Conservation (phyloP, 2,329 filamentous ascomycete species). For the Periconia sp. region DNA sequence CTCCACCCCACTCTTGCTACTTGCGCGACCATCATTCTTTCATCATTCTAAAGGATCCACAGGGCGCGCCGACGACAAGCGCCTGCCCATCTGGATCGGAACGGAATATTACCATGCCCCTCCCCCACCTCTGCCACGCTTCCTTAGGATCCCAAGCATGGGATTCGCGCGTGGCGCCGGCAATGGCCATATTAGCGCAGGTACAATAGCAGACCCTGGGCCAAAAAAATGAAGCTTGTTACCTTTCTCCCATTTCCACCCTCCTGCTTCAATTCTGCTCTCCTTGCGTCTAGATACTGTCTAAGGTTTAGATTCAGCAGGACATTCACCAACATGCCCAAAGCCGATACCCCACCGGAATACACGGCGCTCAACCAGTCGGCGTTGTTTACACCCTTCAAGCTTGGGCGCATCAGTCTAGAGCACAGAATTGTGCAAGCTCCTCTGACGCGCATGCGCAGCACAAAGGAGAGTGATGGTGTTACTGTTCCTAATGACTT, state of each 20-base stretch:
- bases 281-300: not conserved
- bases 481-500: conserved; percentile 55
- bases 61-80: too few species aligned
- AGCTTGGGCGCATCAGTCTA: conserved; percentile 41
- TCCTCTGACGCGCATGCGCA: conserved; percentile 52
- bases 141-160: conserved; percentile 30
- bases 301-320: conserved; percentile 1
- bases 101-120: conserved; percentile 6
- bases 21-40: conserved; percentile 9
- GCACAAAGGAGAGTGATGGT: conserved; percentile 55
- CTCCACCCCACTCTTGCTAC: conserved; percentile 30
- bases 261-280: not conserved
- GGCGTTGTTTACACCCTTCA: conserved; percentile 38
- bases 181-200: conserved; percentile 25
- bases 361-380: conserved; percentile 40
- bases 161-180: conserved; percentile 18
- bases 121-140: conserved; percentile 38
- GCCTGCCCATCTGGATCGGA: conserved; percentile 5
- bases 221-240: conserved; percentile 13
- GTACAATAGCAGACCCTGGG: conserved; percentile 33
- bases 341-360: conserved; percentile 34
- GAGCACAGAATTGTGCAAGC: conserved; percentile 49
- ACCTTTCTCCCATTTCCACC: conserved; percentile 1
- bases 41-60: not conserved
- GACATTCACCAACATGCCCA: conserved; percentile 32